These are phyloP conservation scores for Sporothrix schenckii DNA, from an alignment of 2,329 filamentous ascomycete genomes.

Conservation along the genomic window DNA sequence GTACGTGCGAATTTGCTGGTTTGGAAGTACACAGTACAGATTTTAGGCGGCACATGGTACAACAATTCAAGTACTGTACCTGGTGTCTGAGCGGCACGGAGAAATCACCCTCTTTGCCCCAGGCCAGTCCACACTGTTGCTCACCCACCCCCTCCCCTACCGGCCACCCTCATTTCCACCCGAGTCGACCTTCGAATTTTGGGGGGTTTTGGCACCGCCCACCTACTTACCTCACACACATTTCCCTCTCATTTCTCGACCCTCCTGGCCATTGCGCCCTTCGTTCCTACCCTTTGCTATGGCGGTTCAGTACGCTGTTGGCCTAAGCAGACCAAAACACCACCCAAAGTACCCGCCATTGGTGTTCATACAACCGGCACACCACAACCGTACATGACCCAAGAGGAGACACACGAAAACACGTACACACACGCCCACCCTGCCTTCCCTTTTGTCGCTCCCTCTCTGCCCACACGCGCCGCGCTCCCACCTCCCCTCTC, in stretches of 20 bases:
- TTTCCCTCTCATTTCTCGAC: conserved; percentile 25
- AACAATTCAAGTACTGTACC: conserved; percentile 33
- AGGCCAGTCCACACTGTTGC: conserved; percentile 33
- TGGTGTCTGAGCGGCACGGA: conserved; percentile 33
- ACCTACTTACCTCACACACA: conserved; percentile 37
- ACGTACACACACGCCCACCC: conserved; percentile 37
- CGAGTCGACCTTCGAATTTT: conserved; percentile 30
- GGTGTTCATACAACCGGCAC: conserved; percentile 9
- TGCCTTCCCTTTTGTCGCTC: conserved; percentile 25
- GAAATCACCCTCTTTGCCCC: conserved; percentile 32
- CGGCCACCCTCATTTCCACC: conserved; percentile 33
- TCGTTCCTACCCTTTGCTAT: conserved; percentile 13
- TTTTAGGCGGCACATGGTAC: conserved; percentile 33
- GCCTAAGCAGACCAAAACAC: conserved; percentile 24
- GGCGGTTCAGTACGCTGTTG: not conserved
- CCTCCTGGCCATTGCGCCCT: conserved; percentile 15
- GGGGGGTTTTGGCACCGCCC: conserved; percentile 37
- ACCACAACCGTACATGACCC: not conserved
- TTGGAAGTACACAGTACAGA: conserved; percentile 35
- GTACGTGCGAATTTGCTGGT: not conserved
- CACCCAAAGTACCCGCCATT: conserved; percentile 32
- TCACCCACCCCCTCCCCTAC: conserved; percentile 27
- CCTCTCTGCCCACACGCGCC: conserved; percentile 27
- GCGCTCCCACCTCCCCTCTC: not conserved
- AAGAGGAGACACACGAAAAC: conserved; percentile 10